Conservation (phyloP, 1,139 yeast genomes). For the Magnusiomyces ingens region DNA sequence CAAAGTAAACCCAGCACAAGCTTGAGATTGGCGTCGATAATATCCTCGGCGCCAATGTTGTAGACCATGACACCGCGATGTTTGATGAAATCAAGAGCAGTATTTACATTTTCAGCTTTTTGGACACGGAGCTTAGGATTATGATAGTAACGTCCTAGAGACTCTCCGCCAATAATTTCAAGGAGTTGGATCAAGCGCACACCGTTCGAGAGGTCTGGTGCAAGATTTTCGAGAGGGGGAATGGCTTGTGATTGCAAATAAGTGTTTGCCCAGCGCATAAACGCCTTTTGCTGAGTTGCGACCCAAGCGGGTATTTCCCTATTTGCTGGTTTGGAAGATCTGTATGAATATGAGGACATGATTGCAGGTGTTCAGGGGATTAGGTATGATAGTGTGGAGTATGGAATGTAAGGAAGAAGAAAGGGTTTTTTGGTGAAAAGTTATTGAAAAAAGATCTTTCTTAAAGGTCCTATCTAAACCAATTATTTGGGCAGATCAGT, state of each 20-base stretch:
- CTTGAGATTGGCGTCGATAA: constrained; percentile 57
- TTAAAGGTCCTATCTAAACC: too few relatives aligned
- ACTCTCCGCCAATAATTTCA: constrained; percentile 36
- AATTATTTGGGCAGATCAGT: too few relatives aligned
- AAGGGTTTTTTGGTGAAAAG: too few relatives aligned
- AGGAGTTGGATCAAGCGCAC: constrained; percentile 34
- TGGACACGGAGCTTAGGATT: constrained; percentile 52
- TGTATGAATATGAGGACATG: neutral
- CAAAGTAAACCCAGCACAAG: constrained; percentile 60
- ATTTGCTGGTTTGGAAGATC: neutral
- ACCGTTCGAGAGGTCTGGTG: constrained; percentile 32
- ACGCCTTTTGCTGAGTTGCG: constrained; percentile 37
- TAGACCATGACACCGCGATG: constrained; percentile 48
- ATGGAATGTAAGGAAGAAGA: too few relatives aligned
- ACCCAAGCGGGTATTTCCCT: constrained; percentile 32
- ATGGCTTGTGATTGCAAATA: constrained; percentile 28
- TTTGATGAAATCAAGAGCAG: constrained; percentile 49
- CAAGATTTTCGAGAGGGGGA: constrained; percentile 27
- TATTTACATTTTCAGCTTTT: constrained; percentile 55
- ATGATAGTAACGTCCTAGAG: constrained; percentile 34
- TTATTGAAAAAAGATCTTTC: too few relatives aligned
- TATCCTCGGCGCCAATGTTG: constrained; percentile 62
- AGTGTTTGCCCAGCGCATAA: constrained; percentile 37
- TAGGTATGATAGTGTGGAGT: too few relatives aligned
- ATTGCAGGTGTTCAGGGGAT: neutral